Evolutionary conservation across 352 stramenopile genomes (phyloP).

Genomic region (Pythium folliculosum): DNA sequence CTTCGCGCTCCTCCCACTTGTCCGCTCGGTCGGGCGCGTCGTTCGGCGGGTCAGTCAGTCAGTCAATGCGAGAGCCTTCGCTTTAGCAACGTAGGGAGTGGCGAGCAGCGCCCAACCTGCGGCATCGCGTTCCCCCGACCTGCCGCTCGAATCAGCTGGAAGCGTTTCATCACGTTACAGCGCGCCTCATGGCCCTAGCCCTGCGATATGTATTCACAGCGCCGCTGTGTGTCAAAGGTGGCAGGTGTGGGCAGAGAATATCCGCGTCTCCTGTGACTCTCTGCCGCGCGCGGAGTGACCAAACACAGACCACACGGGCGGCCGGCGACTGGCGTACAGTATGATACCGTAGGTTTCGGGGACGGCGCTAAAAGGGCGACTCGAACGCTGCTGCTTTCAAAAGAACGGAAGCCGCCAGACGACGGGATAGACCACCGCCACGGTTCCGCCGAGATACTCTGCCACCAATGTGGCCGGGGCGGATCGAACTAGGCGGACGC

Average conservation of each 20-base stretch:
- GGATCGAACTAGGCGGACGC: no score
- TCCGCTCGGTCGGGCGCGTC: neutral
- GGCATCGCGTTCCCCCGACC: neutral
- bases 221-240: neutral
- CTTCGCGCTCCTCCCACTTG: neutral
- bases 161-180: slow-evolving; percentile 11
- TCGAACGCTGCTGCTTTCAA: neutral
- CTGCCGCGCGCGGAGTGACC: neutral
- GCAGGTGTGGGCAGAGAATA: neutral
- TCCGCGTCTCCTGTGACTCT: neutral
- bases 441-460: neutral
- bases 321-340: neutral
- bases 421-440: neutral
- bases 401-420: neutral
- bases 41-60: slow-evolving; percentile 22
- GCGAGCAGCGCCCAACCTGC: neutral
- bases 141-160: neutral
- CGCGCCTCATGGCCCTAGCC: neutral
- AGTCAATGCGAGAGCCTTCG: neutral
- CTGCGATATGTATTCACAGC: neutral
- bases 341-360: neutral
- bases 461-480: no score
- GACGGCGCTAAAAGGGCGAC: neutral
- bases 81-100: neutral
- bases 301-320: neutral